Conservation (phyloP, 164 flowering plant species). For the Houttuynia cordata region DNA sequence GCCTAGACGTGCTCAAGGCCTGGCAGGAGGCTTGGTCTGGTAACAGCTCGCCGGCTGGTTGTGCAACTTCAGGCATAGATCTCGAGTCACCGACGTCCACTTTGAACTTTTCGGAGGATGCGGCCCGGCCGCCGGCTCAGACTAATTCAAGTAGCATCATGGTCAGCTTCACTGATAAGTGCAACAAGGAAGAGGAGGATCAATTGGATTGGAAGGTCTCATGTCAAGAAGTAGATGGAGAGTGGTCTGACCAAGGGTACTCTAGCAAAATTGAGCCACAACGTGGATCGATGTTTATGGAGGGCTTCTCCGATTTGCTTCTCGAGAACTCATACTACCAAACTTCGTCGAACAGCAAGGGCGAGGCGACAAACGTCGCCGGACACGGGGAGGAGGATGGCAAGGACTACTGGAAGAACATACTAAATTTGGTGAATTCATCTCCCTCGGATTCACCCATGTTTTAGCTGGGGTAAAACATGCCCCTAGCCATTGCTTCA, state of each 20-base stretch:
- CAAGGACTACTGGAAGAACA: slow-evolving; percentile 78
- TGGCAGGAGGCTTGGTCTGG: slow-evolving; percentile 30
- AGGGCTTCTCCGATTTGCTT: slow-evolving; percentile 7
- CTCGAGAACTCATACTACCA: background rate
- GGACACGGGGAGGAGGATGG: slow-evolving; percentile 32
- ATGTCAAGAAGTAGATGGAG: background rate
- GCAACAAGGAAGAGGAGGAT: slow-evolving; percentile 2
- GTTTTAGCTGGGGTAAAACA: background rate
- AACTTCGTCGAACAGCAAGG: background rate
- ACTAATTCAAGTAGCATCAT: background rate
- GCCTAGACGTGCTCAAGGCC: slow-evolving; percentile 37
- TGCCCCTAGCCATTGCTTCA: too few relatives aligned
- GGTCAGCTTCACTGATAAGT: background rate
- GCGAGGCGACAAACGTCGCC: background rate
- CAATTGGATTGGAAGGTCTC: background rate
- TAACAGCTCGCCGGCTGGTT: slow-evolving; percentile 1
- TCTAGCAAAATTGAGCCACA: background rate
- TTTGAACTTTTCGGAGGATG: slow-evolving; percentile 28
- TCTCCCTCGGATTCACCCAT: slow-evolving; percentile 16
- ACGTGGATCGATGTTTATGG: background rate
- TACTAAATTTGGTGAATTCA: slow-evolving; percentile 70
- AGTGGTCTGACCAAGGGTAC: background rate
- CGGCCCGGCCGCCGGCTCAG: background rate
- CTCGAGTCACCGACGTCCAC: slow-evolving; percentile 80
- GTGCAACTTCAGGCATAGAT: background rate